Percentiles rank a stretch among this genome's conserved stretches.
Evolutionary conservation across 805 yeast species (phyloP).

Genomic region (Brettanomyces bruxellensis): DNA sequence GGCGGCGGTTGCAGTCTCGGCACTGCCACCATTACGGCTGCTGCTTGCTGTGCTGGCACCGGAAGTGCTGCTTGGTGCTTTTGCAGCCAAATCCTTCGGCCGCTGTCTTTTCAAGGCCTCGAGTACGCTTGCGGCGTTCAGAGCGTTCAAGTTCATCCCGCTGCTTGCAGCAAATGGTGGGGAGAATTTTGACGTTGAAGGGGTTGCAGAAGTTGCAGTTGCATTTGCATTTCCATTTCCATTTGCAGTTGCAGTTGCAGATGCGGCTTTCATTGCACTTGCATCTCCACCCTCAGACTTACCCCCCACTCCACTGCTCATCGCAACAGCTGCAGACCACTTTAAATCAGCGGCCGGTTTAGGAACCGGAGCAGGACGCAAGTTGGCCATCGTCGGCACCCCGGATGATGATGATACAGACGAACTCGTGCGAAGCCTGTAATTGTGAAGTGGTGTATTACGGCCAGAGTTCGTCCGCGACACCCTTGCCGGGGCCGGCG

Average conservation of each 20-base stretch:
- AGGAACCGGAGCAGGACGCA: conserved; percentile 29
- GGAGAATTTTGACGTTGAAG: not conserved
- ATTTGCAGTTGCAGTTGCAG: not conserved
- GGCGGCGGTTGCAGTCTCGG: conserved; percentile 1
- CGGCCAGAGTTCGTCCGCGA: conserved; percentile 4
- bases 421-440: not conserved
- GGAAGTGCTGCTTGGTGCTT: conserved; percentile 3
- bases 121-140: conserved; percentile 29
- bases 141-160: conserved; percentile 21
- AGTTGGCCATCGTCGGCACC: conserved; percentile 11
- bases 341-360: conserved; percentile 23
- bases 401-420: not conserved
- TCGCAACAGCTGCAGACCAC: conserved; percentile 25
- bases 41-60: conserved; percentile 2
- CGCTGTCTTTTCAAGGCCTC: conserved; percentile 28
- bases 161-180: not conserved
- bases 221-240: not conserved
- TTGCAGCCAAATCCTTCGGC: conserved; percentile 16
- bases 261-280: not conserved
- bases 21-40: not conserved
- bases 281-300: too few species aligned
- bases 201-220: not conserved
- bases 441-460: conserved; percentile 4
- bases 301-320: not conserved
- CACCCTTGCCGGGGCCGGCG: not conserved